A percentile compares a stretch with the other conserved stretches of the same genome.
Evolutionary conservation across 78 protist genomes (phyloP).

Genomic region (Reticulomyxa filosa): DNA sequence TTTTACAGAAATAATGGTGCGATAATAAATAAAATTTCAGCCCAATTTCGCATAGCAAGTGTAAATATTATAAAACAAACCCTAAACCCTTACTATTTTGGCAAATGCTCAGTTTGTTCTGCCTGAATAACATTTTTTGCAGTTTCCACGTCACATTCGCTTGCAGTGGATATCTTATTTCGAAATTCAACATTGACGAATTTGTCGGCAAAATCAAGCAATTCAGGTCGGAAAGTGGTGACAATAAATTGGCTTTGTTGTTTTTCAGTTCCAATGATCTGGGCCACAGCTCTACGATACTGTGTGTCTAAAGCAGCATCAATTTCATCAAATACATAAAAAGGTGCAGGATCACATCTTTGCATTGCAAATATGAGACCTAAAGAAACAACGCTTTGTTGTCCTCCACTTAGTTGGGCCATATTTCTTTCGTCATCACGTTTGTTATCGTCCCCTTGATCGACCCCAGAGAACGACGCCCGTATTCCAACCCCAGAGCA

Average conservation of each 20-base stretch:
- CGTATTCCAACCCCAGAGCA: neutral
- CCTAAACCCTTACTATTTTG: too few relatives aligned
- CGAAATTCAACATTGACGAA: constrained; percentile 21
- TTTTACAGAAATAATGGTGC: too few relatives aligned
- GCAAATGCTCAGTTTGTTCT: too few relatives aligned
- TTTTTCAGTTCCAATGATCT: neutral
- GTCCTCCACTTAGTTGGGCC: constrained; percentile 68
- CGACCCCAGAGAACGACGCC: neutral
- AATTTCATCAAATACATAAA: constrained; percentile 95
- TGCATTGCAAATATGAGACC: constrained; percentile 93
- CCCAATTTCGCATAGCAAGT: too few relatives aligned
- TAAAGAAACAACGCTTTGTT: constrained; percentile 91
- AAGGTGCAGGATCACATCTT: constrained; percentile 92
- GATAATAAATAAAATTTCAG: too few relatives aligned
- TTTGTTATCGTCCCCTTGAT: neutral
- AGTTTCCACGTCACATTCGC: too few relatives aligned
- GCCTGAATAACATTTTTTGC: too few relatives aligned
- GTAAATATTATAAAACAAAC: too few relatives aligned
- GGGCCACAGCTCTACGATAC: constrained; percentile 63
- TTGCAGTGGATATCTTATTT: too few relatives aligned
- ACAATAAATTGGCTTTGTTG: constrained; percentile 40
- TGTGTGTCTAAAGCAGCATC: constrained; percentile 84
- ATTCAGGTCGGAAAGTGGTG: constrained; percentile 50
- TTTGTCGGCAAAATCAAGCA: constrained; percentile 35
- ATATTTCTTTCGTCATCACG: too few relatives aligned